Conservation (phyloP, 1,284 basidiomycete species). For the Acaromyces ingoldii region DNA sequence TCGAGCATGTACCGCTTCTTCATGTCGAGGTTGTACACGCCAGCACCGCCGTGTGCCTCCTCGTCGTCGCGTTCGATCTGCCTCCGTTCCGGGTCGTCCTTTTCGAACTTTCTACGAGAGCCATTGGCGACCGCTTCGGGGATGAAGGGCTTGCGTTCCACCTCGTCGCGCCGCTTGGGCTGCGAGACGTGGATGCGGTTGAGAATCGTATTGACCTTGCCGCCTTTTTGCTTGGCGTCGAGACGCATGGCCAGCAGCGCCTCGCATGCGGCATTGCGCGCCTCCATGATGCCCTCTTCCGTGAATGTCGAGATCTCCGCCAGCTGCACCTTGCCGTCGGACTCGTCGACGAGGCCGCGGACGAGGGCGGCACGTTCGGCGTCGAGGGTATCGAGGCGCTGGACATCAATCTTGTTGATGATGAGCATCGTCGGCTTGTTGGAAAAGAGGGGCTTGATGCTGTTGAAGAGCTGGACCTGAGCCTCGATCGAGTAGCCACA, state of each 20-base stretch:
- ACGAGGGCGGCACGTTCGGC: conserved; percentile 38
- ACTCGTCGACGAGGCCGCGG: conserved; percentile 38
- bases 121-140: conserved; percentile 36
- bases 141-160: conserved; percentile 40
- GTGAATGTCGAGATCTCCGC: conserved; percentile 49
- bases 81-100: conserved; percentile 39
- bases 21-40: conserved; percentile 49
- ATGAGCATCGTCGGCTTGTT: conserved; percentile 50
- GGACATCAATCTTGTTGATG: conserved; percentile 49
- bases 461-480: conserved; percentile 50
- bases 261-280: conserved; percentile 47
- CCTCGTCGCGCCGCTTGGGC: conserved; percentile 44
- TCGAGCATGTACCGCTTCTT: conserved; percentile 79
- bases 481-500: conserved; percentile 51
- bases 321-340: conserved; percentile 41
- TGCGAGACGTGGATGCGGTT: conserved; percentile 48
- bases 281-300: conserved; percentile 49
- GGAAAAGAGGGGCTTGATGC: conserved; percentile 50
- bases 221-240: conserved; percentile 46
- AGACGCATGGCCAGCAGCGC: conserved; percentile 44
- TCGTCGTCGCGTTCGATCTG: conserved; percentile 47
- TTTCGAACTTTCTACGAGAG: conserved; percentile 40
- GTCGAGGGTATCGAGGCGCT: conserved; percentile 39
- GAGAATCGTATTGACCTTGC: conserved; percentile 46
- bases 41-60: conserved; percentile 49